Percentiles rank a stretch among this genome's conserved stretches.
Conservation (phyloP, 306 rosid species). For the Fagus sylvatica region DNA sequence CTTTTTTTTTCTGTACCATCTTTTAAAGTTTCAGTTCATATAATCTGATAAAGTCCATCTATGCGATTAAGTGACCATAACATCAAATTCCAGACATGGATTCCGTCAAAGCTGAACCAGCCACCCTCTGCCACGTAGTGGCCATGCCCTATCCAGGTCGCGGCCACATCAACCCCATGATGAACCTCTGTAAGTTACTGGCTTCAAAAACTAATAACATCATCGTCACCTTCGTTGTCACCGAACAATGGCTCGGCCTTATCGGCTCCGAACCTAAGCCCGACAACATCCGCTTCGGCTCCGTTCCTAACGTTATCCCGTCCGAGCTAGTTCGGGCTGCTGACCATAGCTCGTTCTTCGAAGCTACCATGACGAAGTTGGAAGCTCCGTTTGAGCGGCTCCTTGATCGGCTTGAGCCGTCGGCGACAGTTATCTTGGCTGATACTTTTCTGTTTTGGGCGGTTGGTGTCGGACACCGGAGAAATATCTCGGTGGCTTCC, state of each 20-base stretch:
- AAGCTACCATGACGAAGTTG: conserved; percentile 14
- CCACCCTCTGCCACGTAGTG: conserved; percentile 26
- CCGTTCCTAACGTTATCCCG: conserved; percentile 38
- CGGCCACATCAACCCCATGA: conserved; percentile 53
- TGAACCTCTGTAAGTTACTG: conserved; percentile 35
- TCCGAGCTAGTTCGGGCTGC: conserved; percentile 22
- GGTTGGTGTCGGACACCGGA: conserved; percentile 25
- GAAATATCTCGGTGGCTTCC: conserved; percentile 47
- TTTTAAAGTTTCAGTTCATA: too few species aligned
- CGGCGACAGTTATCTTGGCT: conserved; percentile 30
- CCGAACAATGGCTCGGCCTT: conserved; percentile 35
- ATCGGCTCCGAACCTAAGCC: conserved; percentile 18
- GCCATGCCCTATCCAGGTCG: conserved; percentile 47
- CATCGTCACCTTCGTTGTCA: conserved; percentile 20
- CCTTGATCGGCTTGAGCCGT: conserved; percentile 35
- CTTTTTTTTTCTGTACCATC: too few species aligned
- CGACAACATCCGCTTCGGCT: conserved; percentile 32
- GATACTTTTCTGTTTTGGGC: conserved; percentile 39
- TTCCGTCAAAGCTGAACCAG: background rate
- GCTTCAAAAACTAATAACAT: background rate
- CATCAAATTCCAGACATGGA: background rate
- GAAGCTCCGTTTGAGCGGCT: conserved; percentile 24
- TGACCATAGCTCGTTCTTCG: conserved; percentile 12
- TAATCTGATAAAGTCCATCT: too few species aligned
- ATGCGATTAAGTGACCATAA: too few species aligned